phyloP scores from a whole-genome alignment of 73 alveolate species.

The Stentor coeruleus region DNA sequence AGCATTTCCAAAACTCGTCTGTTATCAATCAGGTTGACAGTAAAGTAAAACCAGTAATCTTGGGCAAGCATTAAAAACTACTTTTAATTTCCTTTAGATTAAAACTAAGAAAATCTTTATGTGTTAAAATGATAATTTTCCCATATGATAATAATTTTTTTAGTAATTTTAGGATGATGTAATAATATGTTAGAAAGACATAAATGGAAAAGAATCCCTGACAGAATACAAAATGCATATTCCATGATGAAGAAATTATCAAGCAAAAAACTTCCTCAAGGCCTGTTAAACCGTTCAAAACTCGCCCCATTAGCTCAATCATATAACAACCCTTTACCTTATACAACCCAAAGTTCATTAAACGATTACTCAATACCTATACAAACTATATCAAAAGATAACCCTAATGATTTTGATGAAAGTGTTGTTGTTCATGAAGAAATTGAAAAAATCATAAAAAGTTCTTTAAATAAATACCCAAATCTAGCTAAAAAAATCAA shows the following conservation, averaged over 20 bases:
- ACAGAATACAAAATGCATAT: background rate
- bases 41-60: background rate
- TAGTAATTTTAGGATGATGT: too few species aligned
- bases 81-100: too few species aligned
- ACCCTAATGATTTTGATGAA: background rate
- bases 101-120: too few species aligned
- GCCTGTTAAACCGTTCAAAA: too few species aligned
- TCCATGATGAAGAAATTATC: background rate
- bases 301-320: background rate
- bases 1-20: background rate
- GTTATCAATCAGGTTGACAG: background rate
- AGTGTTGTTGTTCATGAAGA: background rate
- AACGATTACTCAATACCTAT: background rate
- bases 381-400: too few species aligned
- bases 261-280: background rate
- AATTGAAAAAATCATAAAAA: background rate
- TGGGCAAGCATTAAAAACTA: too few species aligned
- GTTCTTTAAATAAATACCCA: constrained; percentile 10
- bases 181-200: background rate
- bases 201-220: background rate
- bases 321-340: background rate
- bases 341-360: background rate
- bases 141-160: too few species aligned
- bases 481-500: constrained; percentile 7
- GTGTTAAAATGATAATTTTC: too few species aligned